Conservation (phyloP, 1,284 basidiomycete species). For the Marasmius sp. region DNA sequence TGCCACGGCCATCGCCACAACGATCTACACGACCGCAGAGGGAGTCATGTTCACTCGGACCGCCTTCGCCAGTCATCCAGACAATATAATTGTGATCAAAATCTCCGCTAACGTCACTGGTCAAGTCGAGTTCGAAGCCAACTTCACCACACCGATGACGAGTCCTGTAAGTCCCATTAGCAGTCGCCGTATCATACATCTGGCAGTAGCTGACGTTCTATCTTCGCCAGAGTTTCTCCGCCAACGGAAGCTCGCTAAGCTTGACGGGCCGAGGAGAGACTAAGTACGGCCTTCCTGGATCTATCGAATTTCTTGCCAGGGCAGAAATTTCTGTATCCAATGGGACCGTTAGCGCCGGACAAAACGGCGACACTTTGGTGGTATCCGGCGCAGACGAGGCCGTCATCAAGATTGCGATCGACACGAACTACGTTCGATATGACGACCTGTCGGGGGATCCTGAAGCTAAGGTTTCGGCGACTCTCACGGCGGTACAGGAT, state of each 20-base stretch:
- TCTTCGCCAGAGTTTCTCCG: conserved; percentile 3
- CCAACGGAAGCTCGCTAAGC: conserved; percentile 1
- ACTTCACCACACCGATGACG: conserved; percentile 13
- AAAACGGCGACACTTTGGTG: neutral
- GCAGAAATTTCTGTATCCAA: conserved; percentile 6
- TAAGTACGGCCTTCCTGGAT: conserved; percentile 6
- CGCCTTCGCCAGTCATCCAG: conserved; percentile 14
- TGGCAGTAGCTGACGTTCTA: no score
- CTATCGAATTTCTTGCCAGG: conserved; percentile 10
- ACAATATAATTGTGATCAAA: conserved; percentile 14
- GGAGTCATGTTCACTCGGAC: conserved; percentile 13
- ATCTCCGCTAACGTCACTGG: conserved; percentile 9
- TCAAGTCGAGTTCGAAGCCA: conserved; percentile 6
- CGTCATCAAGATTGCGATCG: conserved; percentile 12
- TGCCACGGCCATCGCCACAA: conserved; percentile 13
- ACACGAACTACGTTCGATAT: conserved; percentile 16
- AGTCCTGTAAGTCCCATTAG: conserved; percentile 6
- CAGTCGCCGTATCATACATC: neutral
- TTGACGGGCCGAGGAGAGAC: conserved; percentile 5
- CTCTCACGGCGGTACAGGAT: conserved; percentile 6
- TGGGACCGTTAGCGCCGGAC: neutral
- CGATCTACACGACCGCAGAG: conserved; percentile 8
- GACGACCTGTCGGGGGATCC: conserved; percentile 14
- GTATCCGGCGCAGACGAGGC: conserved; percentile 13
- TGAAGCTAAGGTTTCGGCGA: conserved; percentile 3